Percentiles rank a stretch among this genome's conserved stretches.
These are phyloP conservation scores for Rickenella mellea DNA, from an alignment of 768 basidiomycete species.

Conservation along the genomic window DNA sequence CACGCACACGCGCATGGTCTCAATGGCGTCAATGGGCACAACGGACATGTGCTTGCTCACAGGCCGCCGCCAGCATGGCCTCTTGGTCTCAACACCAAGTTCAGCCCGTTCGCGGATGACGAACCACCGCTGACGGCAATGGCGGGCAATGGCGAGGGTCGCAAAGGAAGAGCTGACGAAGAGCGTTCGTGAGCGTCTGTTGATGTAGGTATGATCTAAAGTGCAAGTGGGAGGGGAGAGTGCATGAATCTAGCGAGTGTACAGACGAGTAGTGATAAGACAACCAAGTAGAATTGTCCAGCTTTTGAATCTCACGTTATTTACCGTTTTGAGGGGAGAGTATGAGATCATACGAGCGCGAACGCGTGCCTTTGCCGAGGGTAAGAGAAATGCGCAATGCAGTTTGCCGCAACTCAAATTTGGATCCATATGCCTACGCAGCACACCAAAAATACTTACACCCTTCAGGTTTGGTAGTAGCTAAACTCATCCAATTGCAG, in stretches of 20 bases:
- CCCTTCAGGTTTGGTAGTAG: too few species aligned
- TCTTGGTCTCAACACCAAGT: constrained; percentile 63
- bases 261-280: constrained; percentile 5
- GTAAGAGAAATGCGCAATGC: too few species aligned
- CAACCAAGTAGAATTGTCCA: too few species aligned
- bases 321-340: too few species aligned
- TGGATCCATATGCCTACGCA: too few species aligned
- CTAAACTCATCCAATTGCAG: too few species aligned
- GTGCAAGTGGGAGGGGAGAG: constrained; percentile 13
- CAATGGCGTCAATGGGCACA: constrained; percentile 7
- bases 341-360: too few species aligned
- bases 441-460: too few species aligned
- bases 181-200: constrained; percentile 3
- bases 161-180: constrained; percentile 13
- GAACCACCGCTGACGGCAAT: constrained; percentile 19
- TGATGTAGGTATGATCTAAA: constrained; percentile 6
- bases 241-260: constrained; percentile 5
- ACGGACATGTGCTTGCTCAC: constrained; percentile 12
- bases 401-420: too few species aligned
- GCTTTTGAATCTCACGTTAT: too few species aligned
- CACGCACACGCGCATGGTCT: constrained; percentile 14
- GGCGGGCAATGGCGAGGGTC: constrained; percentile 6
- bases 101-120: constrained; percentile 80
- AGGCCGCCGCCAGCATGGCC: too few species aligned
- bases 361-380: too few species aligned